Percentiles rank a stretch among this genome's conserved stretches.
phyloP scores from a whole-genome alignment of 768 basidiomycete genomes.

The Termitomyces bulborhizus region DNA sequence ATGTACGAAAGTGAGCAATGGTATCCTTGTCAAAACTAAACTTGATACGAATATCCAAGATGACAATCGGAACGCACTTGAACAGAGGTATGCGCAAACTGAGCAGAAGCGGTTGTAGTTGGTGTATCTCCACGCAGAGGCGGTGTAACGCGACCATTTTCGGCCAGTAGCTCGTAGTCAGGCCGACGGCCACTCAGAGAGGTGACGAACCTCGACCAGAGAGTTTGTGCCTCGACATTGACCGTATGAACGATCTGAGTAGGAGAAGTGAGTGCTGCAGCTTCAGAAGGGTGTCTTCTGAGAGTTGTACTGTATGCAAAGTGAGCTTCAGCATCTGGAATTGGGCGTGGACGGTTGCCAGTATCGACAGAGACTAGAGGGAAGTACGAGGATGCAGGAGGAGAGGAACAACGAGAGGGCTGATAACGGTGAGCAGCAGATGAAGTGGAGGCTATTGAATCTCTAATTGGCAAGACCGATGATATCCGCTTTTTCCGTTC shows the following conservation, averaged over 20 bases:
- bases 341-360: constrained; percentile 41
- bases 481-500: constrained; percentile 38
- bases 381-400: constrained; percentile 81
- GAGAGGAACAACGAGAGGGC: constrained; percentile 40
- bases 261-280: constrained; percentile 37
- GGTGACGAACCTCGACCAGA: constrained; percentile 44
- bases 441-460: constrained; percentile 30
- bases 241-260: constrained; percentile 40
- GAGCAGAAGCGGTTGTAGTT: constrained; percentile 56
- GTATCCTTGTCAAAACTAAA: constrained; percentile 50
- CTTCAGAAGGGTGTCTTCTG: constrained; percentile 56
- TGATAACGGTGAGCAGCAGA: constrained; percentile 25
- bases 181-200: constrained; percentile 31
- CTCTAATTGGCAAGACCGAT: constrained; percentile 21
- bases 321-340: constrained; percentile 53
- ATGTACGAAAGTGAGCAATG: constrained; percentile 63
- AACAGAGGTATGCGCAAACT: constrained; percentile 59
- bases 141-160: constrained; percentile 32
- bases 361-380: constrained; percentile 39
- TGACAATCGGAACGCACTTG: constrained; percentile 39
- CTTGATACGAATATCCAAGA: not conserved
- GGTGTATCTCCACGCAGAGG: constrained; percentile 21
- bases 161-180: constrained; percentile 22
- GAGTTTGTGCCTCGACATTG: constrained; percentile 39
- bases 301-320: constrained; percentile 83